phyloP scores from a whole-genome alignment of 768 basidiomycete species.

The Pulveroboletus ravenelii region DNA sequence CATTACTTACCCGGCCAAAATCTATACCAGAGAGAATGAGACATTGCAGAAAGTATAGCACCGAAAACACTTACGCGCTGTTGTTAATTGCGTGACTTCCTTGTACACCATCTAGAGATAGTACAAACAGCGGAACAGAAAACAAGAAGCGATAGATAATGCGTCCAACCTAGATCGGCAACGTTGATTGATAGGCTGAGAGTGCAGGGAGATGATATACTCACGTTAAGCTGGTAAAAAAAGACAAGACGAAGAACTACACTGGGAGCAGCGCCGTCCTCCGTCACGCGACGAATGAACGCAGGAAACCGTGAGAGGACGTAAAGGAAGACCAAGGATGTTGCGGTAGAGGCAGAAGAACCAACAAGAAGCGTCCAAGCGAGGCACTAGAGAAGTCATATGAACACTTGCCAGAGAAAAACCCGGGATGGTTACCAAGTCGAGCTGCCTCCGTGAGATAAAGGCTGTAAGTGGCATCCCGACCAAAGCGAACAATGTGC shows the following conservation, averaged over 20 bases:
- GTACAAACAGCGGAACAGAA: slow-evolving; percentile 60
- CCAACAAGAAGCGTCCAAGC: slow-evolving; percentile 78
- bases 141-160: slow-evolving; percentile 75
- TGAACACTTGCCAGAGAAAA: slow-evolving; percentile 10
- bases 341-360: slow-evolving; percentile 57
- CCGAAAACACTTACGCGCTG: slow-evolving; percentile 46
- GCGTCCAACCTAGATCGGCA: slow-evolving; percentile 49
- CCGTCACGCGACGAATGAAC: slow-evolving; percentile 67
- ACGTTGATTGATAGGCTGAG: neutral
- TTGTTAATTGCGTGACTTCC: slow-evolving; percentile 46
- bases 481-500: slow-evolving; percentile 57
- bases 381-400: slow-evolving; percentile 43
- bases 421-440: slow-evolving; percentile 39
- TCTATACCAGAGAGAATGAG: slow-evolving; percentile 29
- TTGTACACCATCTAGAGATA: slow-evolving; percentile 61
- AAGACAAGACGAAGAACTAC: slow-evolving; percentile 70
- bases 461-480: slow-evolving; percentile 72
- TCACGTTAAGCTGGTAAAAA: slow-evolving; percentile 75
- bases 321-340: slow-evolving; percentile 66
- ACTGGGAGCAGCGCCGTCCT: slow-evolving; percentile 67
- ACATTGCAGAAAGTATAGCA: neutral
- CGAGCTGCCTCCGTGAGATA: slow-evolving; percentile 51
- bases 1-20: slow-evolving; percentile 53
- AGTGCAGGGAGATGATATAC: slow-evolving; percentile 23
- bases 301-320: slow-evolving; percentile 66